Evolutionary conservation across 192 early-diverging fungal genomes (phyloP).

Genomic region (Piromyces finnis): DNA sequence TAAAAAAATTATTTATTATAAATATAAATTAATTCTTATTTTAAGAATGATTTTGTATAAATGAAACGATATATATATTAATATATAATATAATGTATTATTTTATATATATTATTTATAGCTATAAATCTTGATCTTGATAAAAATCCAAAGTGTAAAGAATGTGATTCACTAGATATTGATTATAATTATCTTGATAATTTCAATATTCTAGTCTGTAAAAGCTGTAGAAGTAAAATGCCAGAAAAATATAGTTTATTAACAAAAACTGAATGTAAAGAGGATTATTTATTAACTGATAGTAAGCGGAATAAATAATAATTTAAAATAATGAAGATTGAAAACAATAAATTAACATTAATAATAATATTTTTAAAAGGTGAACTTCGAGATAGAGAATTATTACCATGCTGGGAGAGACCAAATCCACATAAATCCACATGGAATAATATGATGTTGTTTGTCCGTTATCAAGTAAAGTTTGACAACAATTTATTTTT

Average conservation of each 20-base stretch:
- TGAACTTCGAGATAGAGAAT: slow-evolving; percentile 61
- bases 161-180: slow-evolving; percentile 71
- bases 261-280: slow-evolving; percentile 88
- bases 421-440: slow-evolving; percentile 90
- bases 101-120: background rate
- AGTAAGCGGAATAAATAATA: slow-evolving; percentile 35
- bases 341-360: background rate
- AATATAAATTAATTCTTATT: no score
- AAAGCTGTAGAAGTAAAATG: slow-evolving; percentile 44
- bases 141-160: slow-evolving; percentile 51
- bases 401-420: slow-evolving; percentile 67
- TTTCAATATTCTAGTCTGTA: slow-evolving; percentile 62
- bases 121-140: slow-evolving; percentile 22
- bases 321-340: no score
- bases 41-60: no score
- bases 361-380: slow-evolving; percentile 15
- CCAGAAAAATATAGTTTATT: slow-evolving; percentile 83
- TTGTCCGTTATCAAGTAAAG: slow-evolving; percentile 55
- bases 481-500: no score
- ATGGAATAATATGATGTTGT: slow-evolving; percentile 95
- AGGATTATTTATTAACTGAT: slow-evolving; percentile 91
- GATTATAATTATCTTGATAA: slow-evolving; percentile 51
- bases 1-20: no score
- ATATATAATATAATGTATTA: no score
- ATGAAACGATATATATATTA: no score